Percentiles rank a stretch among this genome's conserved stretches.
Conservation (phyloP, 2,329 filamentous ascomycete species). For the Colletotrichum graminicola region DNA sequence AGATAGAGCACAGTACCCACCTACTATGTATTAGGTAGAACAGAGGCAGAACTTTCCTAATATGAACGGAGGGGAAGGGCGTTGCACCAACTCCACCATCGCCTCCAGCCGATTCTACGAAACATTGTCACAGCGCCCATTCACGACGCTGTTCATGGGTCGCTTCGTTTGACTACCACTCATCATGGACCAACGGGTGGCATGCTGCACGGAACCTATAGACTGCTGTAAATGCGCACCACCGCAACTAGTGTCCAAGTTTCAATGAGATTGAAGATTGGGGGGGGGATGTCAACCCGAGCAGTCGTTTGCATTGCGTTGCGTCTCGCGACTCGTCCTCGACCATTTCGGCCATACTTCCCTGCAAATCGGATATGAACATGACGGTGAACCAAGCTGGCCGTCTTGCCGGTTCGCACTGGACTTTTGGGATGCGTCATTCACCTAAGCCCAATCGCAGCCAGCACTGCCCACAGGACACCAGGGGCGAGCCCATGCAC, state of each 20-base stretch:
- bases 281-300: conserved; percentile 11
- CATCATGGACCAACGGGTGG: conserved; percentile 8
- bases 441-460: conserved; percentile 5
- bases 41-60: too few species aligned
- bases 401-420: neutral
- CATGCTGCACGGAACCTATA: conserved; percentile 17
- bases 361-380: neutral
- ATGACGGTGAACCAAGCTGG: neutral
- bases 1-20: neutral
- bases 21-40: too few species aligned
- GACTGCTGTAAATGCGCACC: conserved; percentile 5
- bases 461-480: conserved; percentile 19
- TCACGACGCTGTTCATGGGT: conserved; percentile 8
- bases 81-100: conserved; percentile 30
- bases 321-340: neutral
- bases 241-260: conserved; percentile 21
- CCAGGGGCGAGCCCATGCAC: conserved; percentile 33
- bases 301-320: neutral
- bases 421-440: conserved; percentile 17
- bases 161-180: conserved; percentile 19
- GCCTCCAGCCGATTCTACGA: conserved; percentile 5
- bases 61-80: neutral
- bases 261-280: conserved; percentile 15
- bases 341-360: conserved; percentile 7
- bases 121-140: conserved; percentile 5